These are phyloP conservation scores for Pseudomassariella vexata DNA, from an alignment of 2,329 filamentous ascomycete species.

Conservation along the genomic window DNA sequence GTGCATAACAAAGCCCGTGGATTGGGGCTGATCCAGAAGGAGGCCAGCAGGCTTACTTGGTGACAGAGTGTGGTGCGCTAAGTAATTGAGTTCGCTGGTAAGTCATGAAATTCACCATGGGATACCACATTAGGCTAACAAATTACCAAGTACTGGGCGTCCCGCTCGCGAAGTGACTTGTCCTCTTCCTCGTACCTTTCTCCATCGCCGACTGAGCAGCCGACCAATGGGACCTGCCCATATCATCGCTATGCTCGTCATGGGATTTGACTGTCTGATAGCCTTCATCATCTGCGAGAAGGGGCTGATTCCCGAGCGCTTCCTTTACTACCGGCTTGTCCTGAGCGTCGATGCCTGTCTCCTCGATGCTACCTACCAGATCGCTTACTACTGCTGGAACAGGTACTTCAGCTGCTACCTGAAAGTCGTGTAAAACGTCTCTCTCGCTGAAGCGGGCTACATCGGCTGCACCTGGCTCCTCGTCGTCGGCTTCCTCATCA, in stretches of 20 bases:
- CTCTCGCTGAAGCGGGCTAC: slow-evolving; percentile 26
- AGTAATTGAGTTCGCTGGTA: slow-evolving; percentile 43
- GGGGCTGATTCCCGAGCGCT: slow-evolving; percentile 42
- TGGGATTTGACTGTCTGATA: slow-evolving; percentile 47
- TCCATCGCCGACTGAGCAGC: slow-evolving; percentile 35
- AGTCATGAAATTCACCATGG: slow-evolving; percentile 1
- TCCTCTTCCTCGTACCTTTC: slow-evolving; percentile 53
- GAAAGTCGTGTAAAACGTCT: slow-evolving; percentile 34
- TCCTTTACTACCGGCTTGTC: slow-evolving; percentile 42
- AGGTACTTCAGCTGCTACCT: slow-evolving; percentile 52
- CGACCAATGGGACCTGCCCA: slow-evolving; percentile 34
- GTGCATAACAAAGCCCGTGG: slow-evolving; percentile 48
- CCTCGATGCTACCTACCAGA: slow-evolving; percentile 32
- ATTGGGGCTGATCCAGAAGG: slow-evolving; percentile 30
- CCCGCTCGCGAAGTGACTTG: slow-evolving; percentile 42
- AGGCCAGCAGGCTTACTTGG: slow-evolving; percentile 33
- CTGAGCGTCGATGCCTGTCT: slow-evolving; percentile 34
- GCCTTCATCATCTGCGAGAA: slow-evolving; percentile 47
- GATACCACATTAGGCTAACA: not conserved
- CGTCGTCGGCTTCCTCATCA: slow-evolving; percentile 35
- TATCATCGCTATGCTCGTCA: slow-evolving; percentile 44
- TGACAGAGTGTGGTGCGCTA: slow-evolving; percentile 39
- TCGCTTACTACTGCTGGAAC: slow-evolving; percentile 47
- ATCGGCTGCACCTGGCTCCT: slow-evolving; percentile 32
- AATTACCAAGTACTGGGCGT: slow-evolving; percentile 32